phyloP scores from a whole-genome alignment of 1,139 yeast species.

The Hanseniaspora uvarum region DNA sequence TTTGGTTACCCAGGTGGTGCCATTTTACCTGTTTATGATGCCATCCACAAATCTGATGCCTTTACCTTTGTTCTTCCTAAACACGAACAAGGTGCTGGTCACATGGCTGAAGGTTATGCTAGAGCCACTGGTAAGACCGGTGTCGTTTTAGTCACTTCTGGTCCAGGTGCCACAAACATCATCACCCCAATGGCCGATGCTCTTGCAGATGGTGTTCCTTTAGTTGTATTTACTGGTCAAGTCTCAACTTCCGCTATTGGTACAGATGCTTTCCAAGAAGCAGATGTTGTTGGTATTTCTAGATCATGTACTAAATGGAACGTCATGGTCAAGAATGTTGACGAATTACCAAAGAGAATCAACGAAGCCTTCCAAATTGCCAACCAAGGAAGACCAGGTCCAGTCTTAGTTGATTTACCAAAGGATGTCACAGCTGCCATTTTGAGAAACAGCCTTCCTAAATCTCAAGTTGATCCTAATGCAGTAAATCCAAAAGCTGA shows the following conservation, averaged over 20 bases:
- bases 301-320: slow-evolving; percentile 98
- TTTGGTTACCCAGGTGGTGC: slow-evolving; percentile 99
- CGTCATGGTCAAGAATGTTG: slow-evolving; percentile 91
- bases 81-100: slow-evolving; percentile 99
- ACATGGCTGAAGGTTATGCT: slow-evolving; percentile 99
- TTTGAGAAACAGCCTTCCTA: slow-evolving; percentile 77
- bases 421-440: slow-evolving; percentile 94
- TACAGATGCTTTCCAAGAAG: slow-evolving; percentile 98
- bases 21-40: slow-evolving; percentile 92
- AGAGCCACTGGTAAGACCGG: slow-evolving; percentile 96
- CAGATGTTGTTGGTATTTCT: slow-evolving; percentile 92
- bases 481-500: slow-evolving; percentile 13
- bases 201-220: slow-evolving; percentile 90
- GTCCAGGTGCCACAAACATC: slow-evolving; percentile 98
- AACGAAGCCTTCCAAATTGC: slow-evolving; percentile 98
- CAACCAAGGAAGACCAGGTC: slow-evolving; percentile 93
- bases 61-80: slow-evolving; percentile 87
- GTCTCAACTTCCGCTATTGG: slow-evolving; percentile 93
- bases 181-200: slow-evolving; percentile 98
- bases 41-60: slow-evolving; percentile 80
- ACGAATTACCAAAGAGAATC: slow-evolving; percentile 87
- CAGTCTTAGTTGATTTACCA: slow-evolving; percentile 93
- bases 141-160: slow-evolving; percentile 92
- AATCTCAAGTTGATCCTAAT: slow-evolving; percentile 26
- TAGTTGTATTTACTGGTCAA: slow-evolving; percentile 97